Evolutionary conservation across 164 flowering plant genomes (phyloP), one percentile per base, ranked within the genome.

Genomic region (Houttuynia cordata): DNA sequence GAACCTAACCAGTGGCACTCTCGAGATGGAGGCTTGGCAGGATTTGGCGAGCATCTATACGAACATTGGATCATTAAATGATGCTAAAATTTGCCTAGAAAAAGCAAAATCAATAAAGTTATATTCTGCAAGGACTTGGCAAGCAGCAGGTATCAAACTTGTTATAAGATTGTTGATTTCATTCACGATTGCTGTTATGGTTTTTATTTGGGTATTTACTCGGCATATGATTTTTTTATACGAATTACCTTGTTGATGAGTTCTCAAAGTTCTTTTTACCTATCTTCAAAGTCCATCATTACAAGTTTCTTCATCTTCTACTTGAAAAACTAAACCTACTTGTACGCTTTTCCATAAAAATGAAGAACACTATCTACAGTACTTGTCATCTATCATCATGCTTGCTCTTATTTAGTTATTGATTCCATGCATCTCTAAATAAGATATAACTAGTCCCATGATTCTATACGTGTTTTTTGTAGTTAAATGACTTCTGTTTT

Each of bases 21-120:
- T 92, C 64, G 97, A 83, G 75, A 68, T 74, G n/a, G 82, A 79
- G 70, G 79, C 88, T 6, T 93, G 99, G 99, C 86, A 74, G 60
- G 95, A 93, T 81, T 75, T 93, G 75, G 80, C 87, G 5, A 65
- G 64, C 53, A 72, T 93, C 51, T 93, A 93, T 64, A 67, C 81
- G 45, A 73, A 74, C 51, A 72, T 82, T 42, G 79, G 79, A 51
- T 76, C 83, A 24, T 85, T 79, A 84, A 19, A 61, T 25, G 86
- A 94, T 74, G 90, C 96, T 19, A 77, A 75, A 70, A 74, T 79
- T 55, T 90, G 99, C 67, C 57, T 76, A 4, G 68, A 77, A 56
- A 86, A 85, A 77, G 96, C 96, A 54, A 83, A 77, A 81, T 74
- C 78, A 8, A 75, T 78, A 14, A 69, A 75, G 18, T 58, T 72